A percentile compares a stretch with the other conserved stretches of the same genome.
Conservation (phyloP, 768 basidiomycete genomes). For the Amanita rubescens region DNA sequence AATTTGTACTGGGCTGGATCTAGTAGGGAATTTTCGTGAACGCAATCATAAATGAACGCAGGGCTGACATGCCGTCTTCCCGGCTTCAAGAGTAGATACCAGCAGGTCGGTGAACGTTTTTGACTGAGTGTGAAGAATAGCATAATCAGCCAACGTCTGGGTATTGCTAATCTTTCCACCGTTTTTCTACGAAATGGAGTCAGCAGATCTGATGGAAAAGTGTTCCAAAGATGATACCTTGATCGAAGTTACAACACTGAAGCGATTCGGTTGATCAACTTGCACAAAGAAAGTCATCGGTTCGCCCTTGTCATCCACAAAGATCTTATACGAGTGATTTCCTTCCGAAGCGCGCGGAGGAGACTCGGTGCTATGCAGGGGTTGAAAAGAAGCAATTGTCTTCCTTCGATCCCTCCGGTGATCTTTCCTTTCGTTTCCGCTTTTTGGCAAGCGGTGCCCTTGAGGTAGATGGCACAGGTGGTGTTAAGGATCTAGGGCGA, state of each 20-base stretch:
- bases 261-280: constrained; percentile 53
- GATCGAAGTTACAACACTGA: constrained; percentile 42
- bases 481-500: background rate
- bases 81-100: constrained; percentile 23
- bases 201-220: background rate
- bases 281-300: constrained; percentile 57
- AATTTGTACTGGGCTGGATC: constrained; percentile 39
- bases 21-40: constrained; percentile 35
- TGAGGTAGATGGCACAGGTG: constrained; percentile 9
- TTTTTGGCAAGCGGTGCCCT: constrained; percentile 4
- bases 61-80: constrained; percentile 44
- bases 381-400: background rate
- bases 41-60: constrained; percentile 47
- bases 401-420: constrained; percentile 2
- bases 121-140: constrained; percentile 46
- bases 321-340: constrained; percentile 27
- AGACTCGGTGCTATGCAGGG: background rate
- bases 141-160: constrained; percentile 52
- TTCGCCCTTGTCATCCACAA: constrained; percentile 33
- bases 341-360: background rate
- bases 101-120: constrained; percentile 43
- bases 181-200: constrained; percentile 40
- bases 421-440: constrained; percentile 7
- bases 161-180: constrained; percentile 53
- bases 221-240: constrained; percentile 35